Base-by-base conservation (phyloP, 768 basidiomycete genomes). In the Crucibulum laeve region DNA sequence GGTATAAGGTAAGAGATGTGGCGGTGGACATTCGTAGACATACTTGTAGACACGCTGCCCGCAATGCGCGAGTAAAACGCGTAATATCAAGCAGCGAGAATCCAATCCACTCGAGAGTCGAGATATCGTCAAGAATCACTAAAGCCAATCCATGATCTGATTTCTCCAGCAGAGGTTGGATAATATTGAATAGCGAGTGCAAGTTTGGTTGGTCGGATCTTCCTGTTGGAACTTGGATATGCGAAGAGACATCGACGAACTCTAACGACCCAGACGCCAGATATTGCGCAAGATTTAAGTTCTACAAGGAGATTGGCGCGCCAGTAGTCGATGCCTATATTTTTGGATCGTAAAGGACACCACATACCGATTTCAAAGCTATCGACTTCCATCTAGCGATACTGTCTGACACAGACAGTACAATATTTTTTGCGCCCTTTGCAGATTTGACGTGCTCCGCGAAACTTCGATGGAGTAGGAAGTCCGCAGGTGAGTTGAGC, bases 101-200 rank as follows among this genome's bases (percentile, higher is more conserved):
- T 1, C 87, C 88, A 14, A 84, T 74, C 86, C 87, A 91, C 53
- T 84, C 77, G 1, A 90, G 69, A 30, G 74, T 67, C 0, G 82
- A 60, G 33, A 87, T 64, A 42, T 86, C 84, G 48, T 91, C 88
- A n/a, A 90, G 53, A 34, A 91, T 74, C 17, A 90, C 67, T 10
- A 87, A 60, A 7, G 55, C 41, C 5, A 54, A 53, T 23, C 48
- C 46, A 25, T 25, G 42, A 14, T 48, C 1, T 38, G 17, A 18
- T 22, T 43, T 7, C 11, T 48, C 38, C 3, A 74, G 47, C 4
- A 53, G 48, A 6, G 55, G 46, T 1, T 62, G 56, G 11, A 74
- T 54, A 10, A 64, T 51, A 13, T 76, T 64, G 28, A 70, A 59
- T 5, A 75, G 52, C 1, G 54, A 51, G 19, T 59, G 61, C n/a